Evolutionary conservation across 768 basidiomycete species (phyloP).

Genomic region (Boletus barrowsii): DNA sequence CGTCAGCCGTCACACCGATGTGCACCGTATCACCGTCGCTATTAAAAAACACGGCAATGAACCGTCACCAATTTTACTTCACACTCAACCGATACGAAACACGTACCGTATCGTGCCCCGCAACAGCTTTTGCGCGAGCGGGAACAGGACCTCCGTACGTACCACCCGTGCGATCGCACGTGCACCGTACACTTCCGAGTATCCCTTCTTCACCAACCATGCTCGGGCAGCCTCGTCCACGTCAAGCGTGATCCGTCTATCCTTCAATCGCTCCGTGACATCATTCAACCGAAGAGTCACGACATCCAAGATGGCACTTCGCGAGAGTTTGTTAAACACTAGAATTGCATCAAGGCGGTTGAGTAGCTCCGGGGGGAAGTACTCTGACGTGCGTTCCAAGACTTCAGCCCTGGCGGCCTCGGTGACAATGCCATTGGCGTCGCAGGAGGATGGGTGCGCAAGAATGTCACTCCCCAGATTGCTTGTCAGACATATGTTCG

Average conservation of each 20-base stretch:
- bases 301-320: constrained; percentile 69
- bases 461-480: constrained; percentile 84
- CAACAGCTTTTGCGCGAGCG: constrained; percentile 76
- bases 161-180: constrained; percentile 87
- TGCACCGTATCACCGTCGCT: constrained; percentile 65
- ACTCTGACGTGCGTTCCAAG: constrained; percentile 67
- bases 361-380: constrained; percentile 88
- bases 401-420: constrained; percentile 62
- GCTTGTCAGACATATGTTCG: constrained; percentile 87
- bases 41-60: neutral
- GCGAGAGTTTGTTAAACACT: constrained; percentile 88
- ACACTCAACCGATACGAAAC: neutral
- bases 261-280: constrained; percentile 60
- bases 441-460: constrained; percentile 60
- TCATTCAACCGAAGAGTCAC: constrained; percentile 75
- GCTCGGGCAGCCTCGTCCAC: constrained; percentile 57
- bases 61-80: neutral
- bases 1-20: constrained; percentile 46
- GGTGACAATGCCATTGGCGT: constrained; percentile 62
- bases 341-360: constrained; percentile 86
- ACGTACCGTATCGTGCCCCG: constrained; percentile 72
- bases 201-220: constrained; percentile 76
- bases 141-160: constrained; percentile 76
- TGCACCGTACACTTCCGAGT: constrained; percentile 84
- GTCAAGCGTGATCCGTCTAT: constrained; percentile 67